Percentiles rank a stretch among this genome's conserved stretches.
Evolutionary conservation across 495 filamentous ascomycete species (phyloP).

Genomic region (Staphylotrichum tortipilum): DNA sequence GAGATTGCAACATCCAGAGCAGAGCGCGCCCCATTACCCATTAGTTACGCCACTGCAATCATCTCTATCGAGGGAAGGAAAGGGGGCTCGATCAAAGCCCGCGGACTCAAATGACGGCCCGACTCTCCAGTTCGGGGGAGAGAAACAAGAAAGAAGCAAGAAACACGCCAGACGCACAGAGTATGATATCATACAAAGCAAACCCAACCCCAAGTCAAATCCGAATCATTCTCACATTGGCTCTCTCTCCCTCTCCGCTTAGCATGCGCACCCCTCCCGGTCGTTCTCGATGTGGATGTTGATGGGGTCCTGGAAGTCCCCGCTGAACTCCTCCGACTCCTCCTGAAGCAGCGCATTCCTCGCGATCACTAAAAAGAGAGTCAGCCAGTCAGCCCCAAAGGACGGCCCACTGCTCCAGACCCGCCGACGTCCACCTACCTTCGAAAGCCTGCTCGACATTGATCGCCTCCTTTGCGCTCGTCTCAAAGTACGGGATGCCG

Average conservation of each 20-base stretch:
- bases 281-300: constrained; percentile 93
- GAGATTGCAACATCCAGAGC: neutral
- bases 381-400: constrained; percentile 16
- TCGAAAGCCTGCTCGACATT: constrained; percentile 99
- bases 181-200: constrained; percentile 29
- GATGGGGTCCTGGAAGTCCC: constrained; percentile 94
- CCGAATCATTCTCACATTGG: neutral
- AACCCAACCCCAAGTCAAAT: constrained; percentile 5
- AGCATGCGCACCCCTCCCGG: constrained; percentile 87
- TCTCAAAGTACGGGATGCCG: constrained; percentile 97
- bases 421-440: constrained; percentile 44
- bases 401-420: neutral
- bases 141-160: no score
- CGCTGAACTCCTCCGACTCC: constrained; percentile 84
- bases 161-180: constrained; percentile 11
- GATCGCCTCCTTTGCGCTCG: constrained; percentile 95
- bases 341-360: constrained; percentile 92
- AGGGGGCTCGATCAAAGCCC: neutral
- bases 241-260: neutral
- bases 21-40: neutral
- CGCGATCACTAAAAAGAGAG: constrained; percentile 66
- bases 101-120: constrained; percentile 3
- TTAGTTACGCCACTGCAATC: constrained; percentile 11
- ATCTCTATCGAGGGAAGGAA: constrained; percentile 5
- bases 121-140: constrained; percentile 5